Conservation (phyloP, 2,329 filamentous ascomycete genomes). For the Rutstroemia sp. region DNA sequence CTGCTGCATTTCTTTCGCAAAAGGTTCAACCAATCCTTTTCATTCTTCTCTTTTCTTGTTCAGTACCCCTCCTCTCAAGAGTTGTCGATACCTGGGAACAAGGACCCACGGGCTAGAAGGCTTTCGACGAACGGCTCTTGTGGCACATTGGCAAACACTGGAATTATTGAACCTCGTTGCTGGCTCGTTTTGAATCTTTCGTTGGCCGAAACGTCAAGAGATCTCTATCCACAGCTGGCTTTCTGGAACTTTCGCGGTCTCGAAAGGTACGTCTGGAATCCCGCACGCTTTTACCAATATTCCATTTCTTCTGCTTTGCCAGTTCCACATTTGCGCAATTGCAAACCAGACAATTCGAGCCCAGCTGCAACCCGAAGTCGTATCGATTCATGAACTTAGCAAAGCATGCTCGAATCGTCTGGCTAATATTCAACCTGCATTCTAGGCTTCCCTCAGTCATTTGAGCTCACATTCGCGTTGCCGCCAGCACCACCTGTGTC, state of each 20-base stretch:
- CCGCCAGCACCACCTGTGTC: constrained; percentile 21
- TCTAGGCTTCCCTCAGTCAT: constrained; percentile 10
- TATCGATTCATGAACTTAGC: neutral
- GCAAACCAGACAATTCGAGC: neutral
- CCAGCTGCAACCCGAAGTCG: neutral
- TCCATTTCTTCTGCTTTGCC: neutral
- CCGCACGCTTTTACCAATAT: neutral
- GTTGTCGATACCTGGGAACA: neutral
- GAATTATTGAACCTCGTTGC: neutral
- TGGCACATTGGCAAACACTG: neutral
- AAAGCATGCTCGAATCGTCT: constrained; percentile 7
- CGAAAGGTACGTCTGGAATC: constrained; percentile 5
- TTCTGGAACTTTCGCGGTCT: neutral
- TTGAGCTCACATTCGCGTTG: constrained; percentile 14
- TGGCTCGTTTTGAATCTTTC: neutral
- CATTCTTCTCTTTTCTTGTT: neutral
- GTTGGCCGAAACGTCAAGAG: neutral
- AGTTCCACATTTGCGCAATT: constrained; percentile 2
- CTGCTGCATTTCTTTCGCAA: neutral
- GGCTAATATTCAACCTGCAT: constrained; percentile 7
- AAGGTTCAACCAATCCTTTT: neutral
- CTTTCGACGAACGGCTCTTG: neutral
- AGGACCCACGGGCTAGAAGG: neutral
- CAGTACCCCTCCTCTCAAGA: neutral
- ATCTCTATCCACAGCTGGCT: neutral